Percentiles rank a stretch among this genome's conserved stretches.
phyloP scores from a whole-genome alignment of 495 filamentous ascomycete genomes.

The Neurospora intermedia region DNA sequence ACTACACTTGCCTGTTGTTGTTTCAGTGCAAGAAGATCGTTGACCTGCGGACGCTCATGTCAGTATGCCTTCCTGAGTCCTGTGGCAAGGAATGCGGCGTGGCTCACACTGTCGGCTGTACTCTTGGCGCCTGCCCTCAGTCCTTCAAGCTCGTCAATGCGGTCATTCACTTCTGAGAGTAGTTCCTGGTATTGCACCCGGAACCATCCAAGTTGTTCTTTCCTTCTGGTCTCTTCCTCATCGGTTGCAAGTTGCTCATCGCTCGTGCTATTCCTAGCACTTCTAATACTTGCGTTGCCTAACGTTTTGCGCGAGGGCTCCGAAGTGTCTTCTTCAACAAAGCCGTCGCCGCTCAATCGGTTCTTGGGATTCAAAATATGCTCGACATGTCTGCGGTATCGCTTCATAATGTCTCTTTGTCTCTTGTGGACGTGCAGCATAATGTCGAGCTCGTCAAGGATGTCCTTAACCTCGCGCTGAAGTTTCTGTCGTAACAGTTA shows the following conservation, averaged over 20 bases:
- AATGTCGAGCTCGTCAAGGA: conserved; percentile 64
- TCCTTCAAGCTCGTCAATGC: conserved; percentile 21
- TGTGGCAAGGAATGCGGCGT: background rate
- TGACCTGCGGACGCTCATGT: conserved; percentile 13
- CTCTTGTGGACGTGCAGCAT: conserved; percentile 49
- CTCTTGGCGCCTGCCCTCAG: conserved; percentile 16
- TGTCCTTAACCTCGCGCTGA: conserved; percentile 57
- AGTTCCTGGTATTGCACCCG: conserved; percentile 17
- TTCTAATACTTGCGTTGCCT: background rate
- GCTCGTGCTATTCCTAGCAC: background rate
- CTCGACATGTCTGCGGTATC: conserved; percentile 47
- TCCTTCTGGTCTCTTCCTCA: conserved; percentile 5
- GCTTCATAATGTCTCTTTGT: conserved; percentile 46
- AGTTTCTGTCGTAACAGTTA: conserved; percentile 22
- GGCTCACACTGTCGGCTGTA: conserved; percentile 18
- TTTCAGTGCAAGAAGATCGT: conserved; percentile 46
- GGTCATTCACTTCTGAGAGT: conserved; percentile 3
- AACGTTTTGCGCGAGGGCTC: background rate
- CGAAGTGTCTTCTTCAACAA: background rate
- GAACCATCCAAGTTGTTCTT: conserved; percentile 15
- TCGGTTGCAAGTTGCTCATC: background rate
- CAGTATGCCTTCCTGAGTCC: background rate
- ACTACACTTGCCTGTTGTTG: conserved; percentile 54
- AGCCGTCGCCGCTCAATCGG: conserved; percentile 4
- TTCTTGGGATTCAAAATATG: conserved; percentile 18